phyloP scores from a whole-genome alignment of 2,329 filamentous ascomycete genomes.

The Hypoxylon sp. region DNA sequence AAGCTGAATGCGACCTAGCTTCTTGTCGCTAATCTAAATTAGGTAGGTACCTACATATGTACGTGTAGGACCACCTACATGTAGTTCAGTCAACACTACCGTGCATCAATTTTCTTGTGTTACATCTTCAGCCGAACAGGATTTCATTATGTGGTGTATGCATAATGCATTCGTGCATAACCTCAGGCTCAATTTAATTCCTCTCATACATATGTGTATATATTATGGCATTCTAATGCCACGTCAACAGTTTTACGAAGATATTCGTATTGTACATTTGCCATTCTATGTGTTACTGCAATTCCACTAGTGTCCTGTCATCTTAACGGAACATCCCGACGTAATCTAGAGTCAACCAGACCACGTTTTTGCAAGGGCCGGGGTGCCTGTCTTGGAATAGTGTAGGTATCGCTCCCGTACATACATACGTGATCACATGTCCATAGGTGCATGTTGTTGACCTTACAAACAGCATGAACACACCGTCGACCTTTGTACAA shows the following conservation, averaged over 20 bases:
- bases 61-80: not conserved
- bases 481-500: too few relatives aligned
- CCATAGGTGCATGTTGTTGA: not conserved
- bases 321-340: not conserved
- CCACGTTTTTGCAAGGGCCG: slow-evolving; percentile 9
- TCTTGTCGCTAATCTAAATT: not conserved
- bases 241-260: not conserved
- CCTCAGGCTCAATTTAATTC: not conserved
- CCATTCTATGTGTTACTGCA: not conserved
- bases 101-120: not conserved
- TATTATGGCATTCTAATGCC: not conserved
- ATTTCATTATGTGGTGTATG: not conserved
- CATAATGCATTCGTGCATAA: not conserved
- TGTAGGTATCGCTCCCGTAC: not conserved
- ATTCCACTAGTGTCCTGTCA: not conserved
- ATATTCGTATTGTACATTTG: not conserved
- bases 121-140: not conserved
- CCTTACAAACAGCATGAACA: too few relatives aligned
- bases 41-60: not conserved
- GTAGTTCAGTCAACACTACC: not conserved
- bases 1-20: not conserved
- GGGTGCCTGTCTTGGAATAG: not conserved
- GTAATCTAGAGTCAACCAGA: not conserved
- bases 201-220: not conserved
- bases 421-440: slow-evolving; percentile 11